phyloP scores from a whole-genome alignment of 2,329 filamentous ascomycete species.

The Aspergillus udagawae region DNA sequence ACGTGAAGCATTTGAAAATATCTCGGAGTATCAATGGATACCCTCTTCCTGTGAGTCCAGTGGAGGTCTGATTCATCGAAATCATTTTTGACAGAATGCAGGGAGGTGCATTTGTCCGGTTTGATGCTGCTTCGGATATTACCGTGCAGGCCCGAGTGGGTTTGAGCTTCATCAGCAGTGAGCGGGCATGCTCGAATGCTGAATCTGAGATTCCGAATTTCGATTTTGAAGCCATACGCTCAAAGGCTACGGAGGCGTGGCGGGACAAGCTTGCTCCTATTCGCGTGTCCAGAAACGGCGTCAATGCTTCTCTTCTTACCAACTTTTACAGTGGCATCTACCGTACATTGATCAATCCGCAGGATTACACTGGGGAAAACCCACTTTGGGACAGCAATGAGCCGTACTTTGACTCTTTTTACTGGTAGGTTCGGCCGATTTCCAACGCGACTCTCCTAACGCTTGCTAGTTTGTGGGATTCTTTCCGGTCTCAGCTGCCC shows the following conservation, averaged over 20 bases:
- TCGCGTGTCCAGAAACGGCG: conserved; percentile 29
- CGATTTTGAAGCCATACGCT: conserved; percentile 54
- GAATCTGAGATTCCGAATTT: conserved; percentile 64
- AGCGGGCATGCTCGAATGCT: conserved; percentile 63
- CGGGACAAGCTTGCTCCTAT: conserved; percentile 48
- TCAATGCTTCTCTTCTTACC: conserved; percentile 34
- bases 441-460: conserved; percentile 8
- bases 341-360: conserved; percentile 65
- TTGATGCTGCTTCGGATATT: conserved; percentile 46
- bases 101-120: conserved; percentile 63
- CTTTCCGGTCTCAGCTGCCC: conserved; percentile 64
- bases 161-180: conserved; percentile 63
- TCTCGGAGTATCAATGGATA: conserved; percentile 57
- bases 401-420: conserved; percentile 71
- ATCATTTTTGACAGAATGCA: conserved; percentile 32
- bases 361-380: conserved; percentile 71
- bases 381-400: conserved; percentile 61
- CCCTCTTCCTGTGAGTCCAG: conserved; percentile 36
- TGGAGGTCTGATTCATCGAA: neutral
- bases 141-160: conserved; percentile 63
- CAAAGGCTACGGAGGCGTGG: conserved; percentile 56
- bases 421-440: conserved; percentile 49
- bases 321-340: conserved; percentile 69
- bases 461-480: conserved; percentile 58
- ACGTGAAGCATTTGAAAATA: conserved; percentile 52